phyloP scores from a whole-genome alignment of 768 basidiomycete genomes.

The Russula ochroleuca region DNA sequence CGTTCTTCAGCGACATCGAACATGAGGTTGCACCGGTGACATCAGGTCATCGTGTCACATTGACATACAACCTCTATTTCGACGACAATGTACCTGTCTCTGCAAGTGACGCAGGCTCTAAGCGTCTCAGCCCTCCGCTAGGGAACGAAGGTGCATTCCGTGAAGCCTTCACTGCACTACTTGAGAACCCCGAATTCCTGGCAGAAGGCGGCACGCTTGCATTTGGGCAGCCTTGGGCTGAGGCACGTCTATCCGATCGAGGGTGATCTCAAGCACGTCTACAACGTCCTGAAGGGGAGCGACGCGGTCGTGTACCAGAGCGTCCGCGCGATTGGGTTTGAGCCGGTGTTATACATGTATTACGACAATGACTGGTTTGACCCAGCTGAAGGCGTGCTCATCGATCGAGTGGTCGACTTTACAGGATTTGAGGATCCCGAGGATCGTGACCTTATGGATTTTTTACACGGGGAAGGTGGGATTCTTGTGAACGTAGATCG shows the following conservation, averaged over 20 bases:
- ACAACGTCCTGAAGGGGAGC: conserved; percentile 11
- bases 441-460: too few relatives aligned
- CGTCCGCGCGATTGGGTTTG: not conserved
- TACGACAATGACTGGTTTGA: not conserved
- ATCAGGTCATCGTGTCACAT: conserved; percentile 42
- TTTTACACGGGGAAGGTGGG: too few relatives aligned
- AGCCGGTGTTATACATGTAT: conserved; percentile 7
- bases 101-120: too few relatives aligned
- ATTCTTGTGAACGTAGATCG: too few relatives aligned
- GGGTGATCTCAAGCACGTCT: not conserved
- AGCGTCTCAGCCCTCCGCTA: too few relatives aligned
- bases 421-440: too few relatives aligned
- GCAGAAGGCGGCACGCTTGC: conserved; percentile 3
- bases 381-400: too few relatives aligned
- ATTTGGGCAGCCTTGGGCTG: not conserved
- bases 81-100: conserved; percentile 4
- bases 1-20: conserved; percentile 45
- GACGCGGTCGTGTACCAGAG: conserved; percentile 10
- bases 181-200: conserved; percentile 29
- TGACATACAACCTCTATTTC: conserved; percentile 43
- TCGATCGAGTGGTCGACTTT: too few relatives aligned
- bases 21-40: conserved; percentile 43
- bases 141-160: conserved; percentile 18
- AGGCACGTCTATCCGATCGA: conserved; percentile 32
- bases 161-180: conserved; percentile 30